Percentiles rank a stretch among this genome's conserved stretches.
Evolutionary conservation across 805 yeast genomes (phyloP).

Genomic region (Danielia reshetovae): DNA sequence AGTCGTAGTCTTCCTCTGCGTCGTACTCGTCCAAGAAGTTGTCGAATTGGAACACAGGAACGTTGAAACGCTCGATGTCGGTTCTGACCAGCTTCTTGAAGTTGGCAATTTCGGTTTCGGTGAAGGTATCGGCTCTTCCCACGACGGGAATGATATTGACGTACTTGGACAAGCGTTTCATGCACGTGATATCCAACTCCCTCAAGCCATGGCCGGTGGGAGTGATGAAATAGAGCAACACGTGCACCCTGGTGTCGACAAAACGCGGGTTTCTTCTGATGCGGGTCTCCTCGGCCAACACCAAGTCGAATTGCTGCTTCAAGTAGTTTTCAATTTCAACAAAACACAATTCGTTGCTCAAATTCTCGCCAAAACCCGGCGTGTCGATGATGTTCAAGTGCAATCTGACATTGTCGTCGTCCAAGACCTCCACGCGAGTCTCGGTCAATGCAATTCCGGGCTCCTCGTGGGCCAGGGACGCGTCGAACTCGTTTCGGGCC

Average conservation of each 20-base stretch:
- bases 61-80: slow-evolving; percentile 65
- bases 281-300: slow-evolving; percentile 81
- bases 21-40: slow-evolving; percentile 46
- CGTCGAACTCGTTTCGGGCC: slow-evolving; percentile 56
- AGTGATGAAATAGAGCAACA: slow-evolving; percentile 71
- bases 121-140: slow-evolving; percentile 75
- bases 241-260: slow-evolving; percentile 74
- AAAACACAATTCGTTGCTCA: slow-evolving; percentile 66
- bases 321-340: slow-evolving; percentile 61
- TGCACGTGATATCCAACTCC: slow-evolving; percentile 69
- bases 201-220: slow-evolving; percentile 78
- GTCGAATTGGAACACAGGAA: slow-evolving; percentile 76
- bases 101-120: slow-evolving; percentile 55
- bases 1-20: slow-evolving; percentile 72
- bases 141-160: slow-evolving; percentile 85
- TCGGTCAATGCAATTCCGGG: slow-evolving; percentile 76
- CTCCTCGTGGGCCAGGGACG: slow-evolving; percentile 56
- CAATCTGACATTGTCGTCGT: slow-evolving; percentile 55
- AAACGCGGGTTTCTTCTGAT: slow-evolving; percentile 82
- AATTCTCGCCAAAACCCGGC: slow-evolving; percentile 75
- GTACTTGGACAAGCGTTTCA: slow-evolving; percentile 62
- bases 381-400: slow-evolving; percentile 61
- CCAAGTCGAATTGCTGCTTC: slow-evolving; percentile 74
- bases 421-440: slow-evolving; percentile 55
- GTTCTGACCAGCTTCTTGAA: slow-evolving; percentile 58